Percentiles rank a stretch among this genome's conserved stretches.
Conservation (phyloP, 805 yeast genomes). For the Maudiozyma serrabonitensis region DNA sequence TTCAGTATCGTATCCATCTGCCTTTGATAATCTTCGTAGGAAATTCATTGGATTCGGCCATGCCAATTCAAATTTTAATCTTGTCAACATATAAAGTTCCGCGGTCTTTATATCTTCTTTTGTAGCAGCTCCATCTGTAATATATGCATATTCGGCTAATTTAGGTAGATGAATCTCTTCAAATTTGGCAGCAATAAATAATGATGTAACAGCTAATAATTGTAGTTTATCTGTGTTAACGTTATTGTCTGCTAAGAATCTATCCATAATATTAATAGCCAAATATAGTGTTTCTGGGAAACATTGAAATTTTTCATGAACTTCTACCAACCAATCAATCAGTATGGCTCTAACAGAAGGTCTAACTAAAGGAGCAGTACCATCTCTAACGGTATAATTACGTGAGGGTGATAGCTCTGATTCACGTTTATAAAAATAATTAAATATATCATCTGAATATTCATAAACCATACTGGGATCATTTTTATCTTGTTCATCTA, state of each 20-base stretch:
- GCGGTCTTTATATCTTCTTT: constrained; percentile 76
- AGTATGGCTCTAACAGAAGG: constrained; percentile 79
- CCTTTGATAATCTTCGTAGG: constrained; percentile 77
- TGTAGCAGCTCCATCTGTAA: constrained; percentile 76
- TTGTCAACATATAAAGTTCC: constrained; percentile 67
- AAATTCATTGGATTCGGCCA: constrained; percentile 89
- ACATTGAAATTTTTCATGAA: constrained; percentile 72
- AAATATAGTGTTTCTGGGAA: constrained; percentile 78
- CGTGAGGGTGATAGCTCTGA: constrained; percentile 57
- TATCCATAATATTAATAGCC: constrained; percentile 78
- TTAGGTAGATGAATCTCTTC: constrained; percentile 89
- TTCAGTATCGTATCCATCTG: constrained; percentile 79
- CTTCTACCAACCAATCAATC: constrained; percentile 91
- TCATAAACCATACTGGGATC: constrained; percentile 88
- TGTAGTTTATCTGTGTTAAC: constrained; percentile 76
- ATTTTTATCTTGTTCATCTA: constrained; percentile 58
- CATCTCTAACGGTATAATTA: constrained; percentile 42
- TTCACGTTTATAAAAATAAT: constrained; percentile 62
- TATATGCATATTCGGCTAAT: constrained; percentile 74
- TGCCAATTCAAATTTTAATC: constrained; percentile 62
- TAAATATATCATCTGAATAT: constrained; percentile 78
- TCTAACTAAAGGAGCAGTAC: constrained; percentile 52
- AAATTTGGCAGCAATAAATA: constrained; percentile 85
- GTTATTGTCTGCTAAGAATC: constrained; percentile 66
- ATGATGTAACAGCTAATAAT: constrained; percentile 72